Base-by-base conservation (phyloP, 1,139 yeast genomes). In the Yamadazyma sp. region DNA sequence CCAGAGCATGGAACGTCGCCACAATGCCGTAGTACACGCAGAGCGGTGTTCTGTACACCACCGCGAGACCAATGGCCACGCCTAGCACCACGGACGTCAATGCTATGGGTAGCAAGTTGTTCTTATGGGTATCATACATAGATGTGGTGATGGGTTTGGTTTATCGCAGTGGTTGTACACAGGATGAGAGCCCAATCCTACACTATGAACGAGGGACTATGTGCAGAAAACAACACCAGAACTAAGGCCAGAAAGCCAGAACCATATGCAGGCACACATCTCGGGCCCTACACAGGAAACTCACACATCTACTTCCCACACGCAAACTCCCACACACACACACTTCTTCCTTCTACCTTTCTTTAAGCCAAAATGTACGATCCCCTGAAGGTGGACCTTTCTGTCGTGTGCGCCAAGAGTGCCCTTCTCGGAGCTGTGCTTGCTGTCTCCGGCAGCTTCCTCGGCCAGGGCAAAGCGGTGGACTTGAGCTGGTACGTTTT, bases 401-500 rank as follows among this genome's bases (percentile, higher is more conserved):
- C 62, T n/a, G 56, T 53, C 33, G 66, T 71, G 6, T 62, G 61
- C 8, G 33, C 46, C 37, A 69, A 69, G 49, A 61, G 74, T 23
- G 53, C 61, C 22, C 44, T 49, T 5, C 51, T 72, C 3, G 77
- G 77, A 0, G 47, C 51, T 4, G 38, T 49, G 2, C 33, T 62
- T 18, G 51, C 59, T 41, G 40, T 46, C 10, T 53, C 54, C 34
- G 39, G 45, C 7, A 39, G 14, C 22, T 31, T 38, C 5, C 8
- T 31, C n/a, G 7, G 4, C 11, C 17, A 20, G 7, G 12, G 5
- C 7, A 33, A 15, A 18, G 17, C 25, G 11, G 23, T 17, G 11
- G 27, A 16, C n/a, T n/a, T 31, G 8, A 27, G 33, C 37, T 16
- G 77, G 1, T 89, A 84, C 57, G 48, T 84, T 16, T 56, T 73